These are phyloP conservation scores for Leishmania aethiopica DNA, from an alignment of 208 protist genomes.

Conservation along the genomic window DNA sequence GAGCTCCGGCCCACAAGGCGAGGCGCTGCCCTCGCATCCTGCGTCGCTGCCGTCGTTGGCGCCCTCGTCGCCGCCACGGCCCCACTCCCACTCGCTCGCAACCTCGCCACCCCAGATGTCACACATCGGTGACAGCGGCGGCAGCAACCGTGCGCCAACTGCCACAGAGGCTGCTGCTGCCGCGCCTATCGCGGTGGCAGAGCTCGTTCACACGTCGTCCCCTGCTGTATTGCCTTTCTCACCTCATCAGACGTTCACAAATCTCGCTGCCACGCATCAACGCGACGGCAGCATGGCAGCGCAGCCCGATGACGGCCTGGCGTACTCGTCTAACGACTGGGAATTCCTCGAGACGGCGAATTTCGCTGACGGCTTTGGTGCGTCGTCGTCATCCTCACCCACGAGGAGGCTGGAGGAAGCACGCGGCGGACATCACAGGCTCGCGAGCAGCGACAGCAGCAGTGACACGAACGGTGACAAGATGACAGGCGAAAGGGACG, in stretches of 20 bases:
- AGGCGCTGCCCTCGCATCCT: neutral
- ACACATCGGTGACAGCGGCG: neutral
- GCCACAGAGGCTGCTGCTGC: neutral
- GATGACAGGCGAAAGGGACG: neutral
- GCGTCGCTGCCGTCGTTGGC: conserved; percentile 4
- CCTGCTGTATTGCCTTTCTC: neutral
- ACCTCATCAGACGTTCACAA: neutral
- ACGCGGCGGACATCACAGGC: neutral
- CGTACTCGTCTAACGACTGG: conserved; percentile 6
- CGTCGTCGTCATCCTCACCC: neutral
- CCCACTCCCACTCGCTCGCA: neutral
- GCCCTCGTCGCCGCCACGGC: neutral
- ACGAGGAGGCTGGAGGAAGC: neutral
- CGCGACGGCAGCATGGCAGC: neutral
- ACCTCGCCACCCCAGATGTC: neutral
- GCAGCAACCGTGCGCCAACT: neutral
- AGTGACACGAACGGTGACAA: neutral
- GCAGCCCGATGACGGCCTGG: neutral
- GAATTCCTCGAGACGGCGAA: conserved; percentile 16
- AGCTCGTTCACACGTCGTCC: neutral
- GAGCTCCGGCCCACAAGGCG: neutral
- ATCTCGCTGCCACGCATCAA: neutral
- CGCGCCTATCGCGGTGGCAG: neutral
- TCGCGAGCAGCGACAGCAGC: neutral
- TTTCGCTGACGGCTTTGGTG: neutral